phyloP scores from a whole-genome alignment of 306 rosid genomes.

The Hippophae rhamnoides region DNA sequence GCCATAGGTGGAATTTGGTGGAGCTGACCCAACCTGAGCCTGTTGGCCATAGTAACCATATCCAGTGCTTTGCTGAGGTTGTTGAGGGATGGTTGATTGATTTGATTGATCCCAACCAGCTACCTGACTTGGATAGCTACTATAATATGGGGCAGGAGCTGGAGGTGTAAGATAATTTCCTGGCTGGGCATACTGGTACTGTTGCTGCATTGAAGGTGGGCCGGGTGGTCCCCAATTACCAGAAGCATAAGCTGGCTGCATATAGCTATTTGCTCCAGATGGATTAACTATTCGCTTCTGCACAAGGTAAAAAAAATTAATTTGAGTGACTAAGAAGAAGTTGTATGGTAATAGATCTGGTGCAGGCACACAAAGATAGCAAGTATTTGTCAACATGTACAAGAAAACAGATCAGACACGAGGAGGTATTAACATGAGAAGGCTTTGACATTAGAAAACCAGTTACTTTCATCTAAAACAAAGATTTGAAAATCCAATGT shows the following conservation, averaged over 20 bases:
- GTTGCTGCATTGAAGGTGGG: slow-evolving; percentile 29
- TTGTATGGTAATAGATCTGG: too few species aligned
- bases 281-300: slow-evolving; percentile 37
- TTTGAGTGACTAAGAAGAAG: background rate
- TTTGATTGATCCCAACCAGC: slow-evolving; percentile 39
- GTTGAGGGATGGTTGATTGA: slow-evolving; percentile 28
- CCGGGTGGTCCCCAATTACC: slow-evolving; percentile 30
- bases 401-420: too few species aligned
- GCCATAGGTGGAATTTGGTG: slow-evolving; percentile 25
- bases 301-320: slow-evolving; percentile 2
- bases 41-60: slow-evolving; percentile 21
- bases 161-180: slow-evolving; percentile 27
- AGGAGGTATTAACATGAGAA: too few species aligned
- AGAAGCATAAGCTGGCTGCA: slow-evolving; percentile 28
- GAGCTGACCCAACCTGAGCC: slow-evolving; percentile 25
- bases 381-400: too few species aligned
- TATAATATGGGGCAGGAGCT: slow-evolving; percentile 28
- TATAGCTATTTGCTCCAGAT: slow-evolving; percentile 29
- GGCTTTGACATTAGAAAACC: too few species aligned
- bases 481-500: too few species aligned
- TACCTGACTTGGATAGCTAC: slow-evolving; percentile 30
- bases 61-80: slow-evolving; percentile 31
- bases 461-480: too few species aligned
- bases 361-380: too few species aligned
- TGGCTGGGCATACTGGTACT: slow-evolving; percentile 33